Evolutionary conservation across 306 rosid genomes (phyloP).

Genomic region (Canavalia gladiata): DNA sequence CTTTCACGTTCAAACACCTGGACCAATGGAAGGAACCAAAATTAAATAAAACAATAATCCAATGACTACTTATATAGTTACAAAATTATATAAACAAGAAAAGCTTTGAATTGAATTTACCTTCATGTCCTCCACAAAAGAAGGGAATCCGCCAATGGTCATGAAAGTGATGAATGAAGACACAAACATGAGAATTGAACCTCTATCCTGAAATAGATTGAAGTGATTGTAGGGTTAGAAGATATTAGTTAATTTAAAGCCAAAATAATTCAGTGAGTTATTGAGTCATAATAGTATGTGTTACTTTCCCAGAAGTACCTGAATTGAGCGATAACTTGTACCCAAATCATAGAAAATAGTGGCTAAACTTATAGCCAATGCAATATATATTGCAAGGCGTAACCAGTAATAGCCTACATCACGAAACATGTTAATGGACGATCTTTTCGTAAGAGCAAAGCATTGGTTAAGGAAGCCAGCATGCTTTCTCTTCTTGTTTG

Average conservation of each 20-base stretch:
- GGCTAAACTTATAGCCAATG: constrained; percentile 53
- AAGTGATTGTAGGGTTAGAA: not conserved
- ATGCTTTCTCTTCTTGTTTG: constrained; percentile 56
- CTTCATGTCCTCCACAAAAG: constrained; percentile 91
- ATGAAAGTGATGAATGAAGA: constrained; percentile 81
- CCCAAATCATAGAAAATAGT: constrained; percentile 57
- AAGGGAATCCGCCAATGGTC: constrained; percentile 90
- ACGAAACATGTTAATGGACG: constrained; percentile 67
- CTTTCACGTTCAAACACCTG: constrained; percentile 80
- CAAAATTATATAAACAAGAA: not conserved
- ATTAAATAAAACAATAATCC: not conserved
- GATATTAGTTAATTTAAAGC: not conserved
- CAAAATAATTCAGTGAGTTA: not conserved
- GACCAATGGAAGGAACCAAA: not conserved
- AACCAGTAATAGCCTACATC: constrained; percentile 85
- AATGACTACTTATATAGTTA: not conserved
- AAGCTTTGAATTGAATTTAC: constrained; percentile 40
- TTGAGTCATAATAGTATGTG: not conserved
- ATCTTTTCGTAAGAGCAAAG: constrained; percentile 65
- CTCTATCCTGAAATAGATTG: constrained; percentile 66
- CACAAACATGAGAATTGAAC: constrained; percentile 67
- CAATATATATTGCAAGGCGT: constrained; percentile 63
- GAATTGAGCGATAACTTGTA: constrained; percentile 52
- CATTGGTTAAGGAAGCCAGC: constrained; percentile 68
- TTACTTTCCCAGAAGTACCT: constrained; percentile 48